A percentile compares a stretch with the other conserved stretches of the same genome.
These are phyloP conservation scores for Bombardia bombarda DNA, from an alignment of 495 filamentous ascomycete species.

Conservation along the genomic window DNA sequence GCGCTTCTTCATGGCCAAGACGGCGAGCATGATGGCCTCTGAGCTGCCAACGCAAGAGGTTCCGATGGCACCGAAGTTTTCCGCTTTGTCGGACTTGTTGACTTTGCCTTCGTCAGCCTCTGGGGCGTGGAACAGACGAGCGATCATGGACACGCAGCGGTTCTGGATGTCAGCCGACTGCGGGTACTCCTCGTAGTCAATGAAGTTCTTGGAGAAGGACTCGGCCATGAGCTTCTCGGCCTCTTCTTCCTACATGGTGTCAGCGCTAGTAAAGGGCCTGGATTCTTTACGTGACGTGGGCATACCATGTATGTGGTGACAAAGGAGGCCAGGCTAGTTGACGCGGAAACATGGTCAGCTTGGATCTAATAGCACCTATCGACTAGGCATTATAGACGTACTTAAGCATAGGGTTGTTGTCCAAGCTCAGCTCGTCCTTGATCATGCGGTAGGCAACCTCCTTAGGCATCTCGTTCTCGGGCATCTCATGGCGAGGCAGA, in stretches of 20 bases:
- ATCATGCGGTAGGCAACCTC: constrained; percentile 93
- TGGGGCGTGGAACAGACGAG: constrained; percentile 74
- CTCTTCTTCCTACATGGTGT: constrained; percentile 61
- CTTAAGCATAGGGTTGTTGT: constrained; percentile 86
- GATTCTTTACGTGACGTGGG: background rate
- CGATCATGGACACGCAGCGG: constrained; percentile 89
- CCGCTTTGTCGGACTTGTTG: background rate
- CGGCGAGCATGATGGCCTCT: constrained; percentile 85
- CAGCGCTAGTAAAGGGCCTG: background rate
- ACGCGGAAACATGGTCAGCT: constrained; percentile 6
- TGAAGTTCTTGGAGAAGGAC: constrained; percentile 85
- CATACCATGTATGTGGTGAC: constrained; percentile 82
- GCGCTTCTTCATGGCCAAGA: constrained; percentile 89
- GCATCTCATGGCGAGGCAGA: constrained; percentile 77
- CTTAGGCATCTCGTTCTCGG: constrained; percentile 80
- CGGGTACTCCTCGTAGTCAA: constrained; percentile 89
- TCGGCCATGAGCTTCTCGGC: constrained; percentile 87
- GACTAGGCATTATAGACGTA: constrained; percentile 29
- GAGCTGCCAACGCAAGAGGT: constrained; percentile 81
- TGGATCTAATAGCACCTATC: background rate
- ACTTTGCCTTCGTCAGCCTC: constrained; percentile 18
- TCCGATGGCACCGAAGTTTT: constrained; percentile 61
- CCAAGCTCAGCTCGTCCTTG: constrained; percentile 82
- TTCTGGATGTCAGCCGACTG: constrained; percentile 86
- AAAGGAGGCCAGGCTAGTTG: constrained; percentile 60